These are phyloP conservation scores for Rhynchospora breviuscula DNA, from an alignment of 176 grass and related monocot genomes.

Conservation along the genomic window DNA sequence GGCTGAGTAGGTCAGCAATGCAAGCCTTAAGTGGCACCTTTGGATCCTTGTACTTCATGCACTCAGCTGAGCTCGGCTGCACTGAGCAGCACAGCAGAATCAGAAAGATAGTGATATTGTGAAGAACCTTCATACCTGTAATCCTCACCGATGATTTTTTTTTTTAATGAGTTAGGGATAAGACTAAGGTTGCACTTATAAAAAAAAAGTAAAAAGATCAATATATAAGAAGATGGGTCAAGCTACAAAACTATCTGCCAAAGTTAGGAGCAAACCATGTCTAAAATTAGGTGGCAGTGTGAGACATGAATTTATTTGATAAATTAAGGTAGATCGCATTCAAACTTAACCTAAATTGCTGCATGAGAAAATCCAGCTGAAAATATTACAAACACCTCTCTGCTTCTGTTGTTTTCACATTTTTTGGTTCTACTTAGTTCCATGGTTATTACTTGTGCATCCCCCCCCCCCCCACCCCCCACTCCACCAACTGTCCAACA, in stretches of 20 bases:
- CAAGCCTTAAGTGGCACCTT: constrained; percentile 25
- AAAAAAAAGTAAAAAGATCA: background rate
- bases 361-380: background rate
- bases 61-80: constrained; percentile 17
- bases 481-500: background rate
- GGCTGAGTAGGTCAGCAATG: constrained; percentile 28
- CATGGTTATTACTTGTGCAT: background rate
- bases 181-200: background rate
- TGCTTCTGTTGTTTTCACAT: background rate
- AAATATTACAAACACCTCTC: background rate
- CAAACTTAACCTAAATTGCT: background rate
- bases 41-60: constrained; percentile 35
- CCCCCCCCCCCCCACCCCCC: no score
- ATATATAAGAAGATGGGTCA: background rate
- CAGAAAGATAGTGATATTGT: constrained; percentile 12
- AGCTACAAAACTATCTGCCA: background rate
- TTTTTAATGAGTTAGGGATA: background rate
- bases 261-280: background rate
- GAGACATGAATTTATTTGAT: constrained; percentile 14
- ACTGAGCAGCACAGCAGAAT: constrained; percentile 6
- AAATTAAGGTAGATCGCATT: constrained; percentile 15
- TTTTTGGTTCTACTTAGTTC: background rate
- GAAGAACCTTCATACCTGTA: constrained; percentile 21
- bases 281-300: background rate
- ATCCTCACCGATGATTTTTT: background rate